Evolutionary conservation across 192 early-diverging fungal species (phyloP), one percentile per base, ranked within the genome.

Genomic region (Chytriomyces sp.): DNA sequence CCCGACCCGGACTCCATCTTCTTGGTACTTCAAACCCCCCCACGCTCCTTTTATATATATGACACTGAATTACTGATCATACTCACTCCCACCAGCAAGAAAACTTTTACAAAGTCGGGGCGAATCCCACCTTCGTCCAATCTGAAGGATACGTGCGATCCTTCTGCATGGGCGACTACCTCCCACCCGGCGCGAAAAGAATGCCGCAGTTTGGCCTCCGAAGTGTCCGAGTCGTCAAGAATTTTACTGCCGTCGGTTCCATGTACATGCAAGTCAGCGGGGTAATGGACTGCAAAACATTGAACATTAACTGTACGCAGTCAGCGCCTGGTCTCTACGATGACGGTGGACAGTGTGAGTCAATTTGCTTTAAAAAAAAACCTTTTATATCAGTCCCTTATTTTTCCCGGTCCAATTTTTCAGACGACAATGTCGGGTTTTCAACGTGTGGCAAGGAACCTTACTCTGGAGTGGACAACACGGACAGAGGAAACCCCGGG

Each of bases 71-170:
- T n/a, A n/a, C n/a, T n/a, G n/a, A n/a, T n/a, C n/a, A n/a, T n/a
- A n/a, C n/a, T 24, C 77, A 72, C 0, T 45, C 61, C 45, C 13
- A 8, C 16, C 47, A 76, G 67, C 61, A 80, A 49, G 45, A 73
- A 5, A 5, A 8, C 23, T 82, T 48, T 69, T 80, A 82, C 61
- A 45, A n/a, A 44, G 28, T 20, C 9, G 69, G 75, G 13, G 10
- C 8, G 0, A 8, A 18, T 24, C 81, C 81, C 26, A 77, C 66
- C 2, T 78, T 82, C 7, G 78, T 82, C 44, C 26, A 66, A 35
- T 78, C 73, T 50, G 81, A 82, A 72, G 81, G 81, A 8, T 80
- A 63, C 64, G 81, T 81, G 18, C 78, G 59, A n/a, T 65, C 81
- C 3, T 77, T 72, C 61, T 80, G 81, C 69, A 46, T 77, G 13